Evolutionary conservation across 805 yeast species (phyloP), one percentile per base, ranked within the genome.

Genomic region (Torulaspora microellipsoides): DNA sequence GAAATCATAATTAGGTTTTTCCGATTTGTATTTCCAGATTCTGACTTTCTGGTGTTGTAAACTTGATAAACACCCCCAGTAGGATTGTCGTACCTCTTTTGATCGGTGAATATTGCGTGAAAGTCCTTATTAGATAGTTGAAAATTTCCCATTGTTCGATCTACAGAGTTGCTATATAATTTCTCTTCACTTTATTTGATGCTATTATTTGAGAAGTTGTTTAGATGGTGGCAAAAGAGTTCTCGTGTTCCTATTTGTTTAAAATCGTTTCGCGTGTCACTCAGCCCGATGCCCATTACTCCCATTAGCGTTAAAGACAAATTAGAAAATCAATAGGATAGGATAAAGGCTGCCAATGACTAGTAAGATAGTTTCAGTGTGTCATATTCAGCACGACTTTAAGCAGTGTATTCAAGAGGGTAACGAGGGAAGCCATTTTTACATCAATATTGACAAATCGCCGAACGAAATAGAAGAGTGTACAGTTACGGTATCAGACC

Each of bases 341-440:
- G 8, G 27, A 25, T 8, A 25, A 31, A 17, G 14, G 8, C 27
- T n/a, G 14, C 20, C 38, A 36, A 32, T 27, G 36, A 27, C 25
- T 15, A 17, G 15, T 14, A 38, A 38, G 40, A 39, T 3, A 8
- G 37, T 45, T 25, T 20, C 48, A 5, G 48, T 54, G 15, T 50
- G 53, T 23, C 61, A 62, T n/a, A 62, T 76, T 3, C 83, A 79
- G 57, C 64, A 71, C 3, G 59, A 72, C 7, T 74, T 76, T 44
- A 53, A 56, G 20, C 77, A 72, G 1, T 75, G 70, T 7, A 60
- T 76, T 12, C 36, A 48, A 0, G 39, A 50, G 0, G 80, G 74
- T 39, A 42, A 40, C 14, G 68, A 65, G 0, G 45, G 23, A 2
- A 36, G 42, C 1, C 38, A 49, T 0, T 73, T 77, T 52, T 78